Base-by-base conservation (phyloP, 2,329 filamentous ascomycete genomes). In the Aspergillus carbonarius region DNA sequence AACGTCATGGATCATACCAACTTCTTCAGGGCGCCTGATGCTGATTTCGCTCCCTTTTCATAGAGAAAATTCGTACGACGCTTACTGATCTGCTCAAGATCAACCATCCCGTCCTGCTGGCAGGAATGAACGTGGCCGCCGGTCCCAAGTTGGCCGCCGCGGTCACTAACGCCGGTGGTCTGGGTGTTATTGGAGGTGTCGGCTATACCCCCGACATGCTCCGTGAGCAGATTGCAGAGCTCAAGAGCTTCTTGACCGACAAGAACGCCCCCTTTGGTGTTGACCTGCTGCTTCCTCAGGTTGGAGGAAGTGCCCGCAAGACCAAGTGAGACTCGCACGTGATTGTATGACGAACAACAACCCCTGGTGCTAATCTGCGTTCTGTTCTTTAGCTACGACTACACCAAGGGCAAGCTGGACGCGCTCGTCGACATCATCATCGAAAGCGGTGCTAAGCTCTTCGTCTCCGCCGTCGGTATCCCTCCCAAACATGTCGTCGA, bases 51-150 rank as follows among this genome's bases (percentile, higher is more conserved):
- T 48, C 20, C 34, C 8, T 12, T 60, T 12, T 30, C n/a, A 5
- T 77, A 93, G 91, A 95, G 82, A 84, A 91, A 82, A 89, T 99
- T 78, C 91, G 91, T 73, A 99, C 95, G 55, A 88, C 91, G 67
- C 83, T 93, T 71, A 99, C 95, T 69, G 93, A 98, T 85, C 90
- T 98, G 65, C 90, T 99, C 80, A 91, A 92, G 83, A 98, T 99
- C 85, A 91, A 96, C 77, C 95, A 99, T 81, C 95, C 95, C 59
- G 83, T 99, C 74, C 82, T 99, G 72, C 88, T 99, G 63, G 95
- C 95, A 69, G 95, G 95, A 76, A 99, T 99, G 95, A 98, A 99
- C 84, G 95, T 98, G 64, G 95, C 95, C 58, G 95, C 95, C 60
- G 95, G 95, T 52, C 95, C 95, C 57, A 96, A 92, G 84, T 88